A percentile compares a stretch with the other conserved stretches of the same genome.
phyloP scores from a whole-genome alignment of 345 rosid species.

The Eucalyptus pauciflora region DNA sequence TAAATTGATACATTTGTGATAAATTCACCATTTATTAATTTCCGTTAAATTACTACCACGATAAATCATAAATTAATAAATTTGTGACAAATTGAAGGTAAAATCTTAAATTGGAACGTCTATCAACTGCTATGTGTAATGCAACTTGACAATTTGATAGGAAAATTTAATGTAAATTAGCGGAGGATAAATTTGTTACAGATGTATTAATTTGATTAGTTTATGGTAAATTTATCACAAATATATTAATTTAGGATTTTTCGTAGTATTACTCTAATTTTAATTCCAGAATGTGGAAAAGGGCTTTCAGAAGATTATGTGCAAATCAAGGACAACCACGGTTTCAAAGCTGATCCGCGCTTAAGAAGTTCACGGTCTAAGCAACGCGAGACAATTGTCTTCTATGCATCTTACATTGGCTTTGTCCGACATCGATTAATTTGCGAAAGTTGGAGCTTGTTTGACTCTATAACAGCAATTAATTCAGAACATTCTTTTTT shows the following conservation, averaged over 20 bases:
- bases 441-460: background rate
- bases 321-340: background rate
- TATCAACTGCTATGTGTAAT: accelerated
- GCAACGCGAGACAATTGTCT: background rate
- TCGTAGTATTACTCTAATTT: background rate
- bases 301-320: background rate
- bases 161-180: no score
- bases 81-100: accelerated
- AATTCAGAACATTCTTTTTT: background rate
- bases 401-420: background rate
- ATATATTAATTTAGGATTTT: accelerated
- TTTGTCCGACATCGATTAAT: background rate
- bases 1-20: accelerated
- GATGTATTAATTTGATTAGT: accelerated
- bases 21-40: accelerated
- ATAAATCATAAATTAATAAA: no score
- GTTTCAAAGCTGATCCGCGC: background rate
- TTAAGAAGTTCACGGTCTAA: accelerated
- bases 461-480: background rate
- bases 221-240: accelerated
- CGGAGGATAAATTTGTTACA: accelerated
- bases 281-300: background rate
- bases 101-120: accelerated
- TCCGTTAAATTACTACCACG: no score
- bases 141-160: accelerated